A percentile compares a stretch with the other conserved stretches of the same genome.
These are phyloP conservation scores for Backusella psychrophila DNA, from an alignment of 192 early-diverging fungal species.

Conservation along the genomic window DNA sequence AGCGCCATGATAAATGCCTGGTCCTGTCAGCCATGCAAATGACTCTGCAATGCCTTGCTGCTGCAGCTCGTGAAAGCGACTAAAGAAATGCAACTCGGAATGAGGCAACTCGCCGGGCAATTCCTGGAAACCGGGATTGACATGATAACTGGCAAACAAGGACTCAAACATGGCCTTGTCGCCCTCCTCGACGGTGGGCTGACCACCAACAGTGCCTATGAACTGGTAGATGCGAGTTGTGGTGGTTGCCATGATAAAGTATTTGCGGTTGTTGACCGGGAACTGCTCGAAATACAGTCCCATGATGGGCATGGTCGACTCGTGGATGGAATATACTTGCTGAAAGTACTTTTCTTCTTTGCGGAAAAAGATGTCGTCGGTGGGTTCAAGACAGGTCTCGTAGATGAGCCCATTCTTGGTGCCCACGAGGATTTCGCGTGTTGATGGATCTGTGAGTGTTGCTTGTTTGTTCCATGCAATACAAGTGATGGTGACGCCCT, in stretches of 20 bases:
- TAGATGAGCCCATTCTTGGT: conserved; percentile 84
- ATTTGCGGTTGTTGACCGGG: conserved; percentile 67
- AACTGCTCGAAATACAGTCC: conserved; percentile 85
- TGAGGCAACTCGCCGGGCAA: conserved; percentile 53
- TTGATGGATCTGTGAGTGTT: conserved; percentile 54
- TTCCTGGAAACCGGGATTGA: conserved; percentile 62
- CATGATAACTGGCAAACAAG: conserved; percentile 71
- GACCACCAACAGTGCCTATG: conserved; percentile 57
- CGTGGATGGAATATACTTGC: conserved; percentile 71
- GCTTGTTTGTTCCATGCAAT: conserved; percentile 86
- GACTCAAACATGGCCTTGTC: conserved; percentile 70
- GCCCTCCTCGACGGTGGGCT: conserved; percentile 20
- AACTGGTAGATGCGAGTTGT: conserved; percentile 91
- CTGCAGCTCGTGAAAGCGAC: conserved; percentile 64
- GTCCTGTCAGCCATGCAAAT: conserved; percentile 90
- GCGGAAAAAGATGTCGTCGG: conserved; percentile 74
- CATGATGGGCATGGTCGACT: conserved; percentile 65
- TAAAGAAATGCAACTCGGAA: conserved; percentile 68
- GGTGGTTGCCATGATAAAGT: conserved; percentile 80
- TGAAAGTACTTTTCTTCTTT: conserved; percentile 78
- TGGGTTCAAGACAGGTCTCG: conserved; percentile 87
- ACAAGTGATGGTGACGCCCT: conserved; percentile 79
- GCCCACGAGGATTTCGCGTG: conserved; percentile 82
- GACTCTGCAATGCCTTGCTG: conserved; percentile 65
- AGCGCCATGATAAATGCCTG: conserved; percentile 86